These are phyloP conservation scores for Ustilago lituana DNA, from an alignment of 1,284 basidiomycete genomes.

Conservation along the genomic window DNA sequence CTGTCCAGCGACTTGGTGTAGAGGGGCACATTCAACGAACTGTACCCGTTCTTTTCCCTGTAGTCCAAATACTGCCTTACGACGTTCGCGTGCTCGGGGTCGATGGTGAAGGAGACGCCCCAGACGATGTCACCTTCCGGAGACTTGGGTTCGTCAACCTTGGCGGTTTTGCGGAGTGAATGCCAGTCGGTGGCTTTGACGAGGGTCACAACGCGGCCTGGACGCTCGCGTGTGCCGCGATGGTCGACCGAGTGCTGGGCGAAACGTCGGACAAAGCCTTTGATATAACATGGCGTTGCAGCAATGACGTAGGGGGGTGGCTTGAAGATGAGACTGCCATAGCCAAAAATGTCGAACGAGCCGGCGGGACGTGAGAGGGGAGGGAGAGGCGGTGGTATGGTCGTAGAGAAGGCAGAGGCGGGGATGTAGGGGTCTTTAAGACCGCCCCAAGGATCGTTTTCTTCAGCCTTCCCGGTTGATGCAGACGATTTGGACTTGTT, in stretches of 20 bases:
- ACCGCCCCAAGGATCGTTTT: constrained; percentile 34
- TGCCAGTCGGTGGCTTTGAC: constrained; percentile 84
- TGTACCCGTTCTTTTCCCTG: constrained; percentile 76
- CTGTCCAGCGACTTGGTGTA: constrained; percentile 69
- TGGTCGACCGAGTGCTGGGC: constrained; percentile 88
- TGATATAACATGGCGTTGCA: constrained; percentile 77
- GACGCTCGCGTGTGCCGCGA: constrained; percentile 60
- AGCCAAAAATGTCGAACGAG: constrained; percentile 64
- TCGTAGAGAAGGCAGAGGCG: constrained; percentile 27
- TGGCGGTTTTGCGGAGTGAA: constrained; percentile 47
- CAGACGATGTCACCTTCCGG: constrained; percentile 74
- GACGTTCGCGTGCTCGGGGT: constrained; percentile 76
- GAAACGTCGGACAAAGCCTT: constrained; percentile 84
- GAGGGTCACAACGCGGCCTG: constrained; percentile 84
- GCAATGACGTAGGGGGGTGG: constrained; percentile 65
- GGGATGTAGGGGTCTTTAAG: constrained; percentile 39
- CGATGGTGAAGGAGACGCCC: constrained; percentile 86
- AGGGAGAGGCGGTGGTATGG: constrained; percentile 28
- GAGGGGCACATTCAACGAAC: constrained; percentile 50
- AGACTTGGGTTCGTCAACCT: constrained; percentile 71
- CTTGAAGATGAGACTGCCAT: constrained; percentile 65
- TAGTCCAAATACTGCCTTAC: constrained; percentile 84
- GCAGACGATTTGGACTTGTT: too few relatives aligned
- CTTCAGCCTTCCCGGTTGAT: neutral
- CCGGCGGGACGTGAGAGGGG: constrained; percentile 43